phyloP scores from a whole-genome alignment of 169 alveolate genomes.

The Plasmodium relictum region DNA sequence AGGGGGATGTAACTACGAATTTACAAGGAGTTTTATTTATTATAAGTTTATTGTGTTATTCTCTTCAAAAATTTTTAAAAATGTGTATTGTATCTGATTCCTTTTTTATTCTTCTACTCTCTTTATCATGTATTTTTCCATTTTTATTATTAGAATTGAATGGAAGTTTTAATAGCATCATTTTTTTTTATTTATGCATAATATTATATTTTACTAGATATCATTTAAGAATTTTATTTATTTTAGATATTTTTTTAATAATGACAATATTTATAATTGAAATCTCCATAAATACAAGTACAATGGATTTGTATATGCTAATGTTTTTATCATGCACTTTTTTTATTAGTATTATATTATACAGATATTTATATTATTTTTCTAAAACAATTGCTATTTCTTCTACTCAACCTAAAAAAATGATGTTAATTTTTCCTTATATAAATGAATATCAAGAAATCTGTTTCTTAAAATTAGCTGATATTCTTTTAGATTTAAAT shows the following conservation, averaged over 20 bases:
- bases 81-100: slow-evolving; percentile 29
- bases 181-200: slow-evolving; percentile 37
- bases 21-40: slow-evolving; percentile 63
- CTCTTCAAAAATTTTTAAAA: slow-evolving; percentile 23
- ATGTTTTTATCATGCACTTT: slow-evolving; percentile 15
- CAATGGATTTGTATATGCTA: slow-evolving; percentile 27
- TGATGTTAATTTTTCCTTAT: slow-evolving; percentile 61
- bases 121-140: slow-evolving; percentile 49
- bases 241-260: slow-evolving; percentile 19
- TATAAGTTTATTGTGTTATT: slow-evolving; percentile 49
- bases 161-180: slow-evolving; percentile 58
- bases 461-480: slow-evolving; percentile 60
- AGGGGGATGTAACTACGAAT: slow-evolving; percentile 44
- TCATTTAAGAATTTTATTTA: slow-evolving; percentile 47
- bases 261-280: slow-evolving; percentile 18
- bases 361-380: slow-evolving; percentile 61
- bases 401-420: slow-evolving; percentile 2
- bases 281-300: slow-evolving; percentile 36
- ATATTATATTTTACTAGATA: slow-evolving; percentile 48
- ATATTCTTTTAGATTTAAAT: slow-evolving; percentile 52
- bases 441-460: slow-evolving; percentile 61
- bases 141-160: slow-evolving; percentile 31
- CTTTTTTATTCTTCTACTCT: slow-evolving; percentile 25
- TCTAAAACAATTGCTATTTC: slow-evolving; percentile 29
- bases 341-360: slow-evolving; percentile 32